Evolutionary conservation across 2,329 filamentous ascomycete species (phyloP).

Genomic region (Sclerotinia trifoliorum): DNA sequence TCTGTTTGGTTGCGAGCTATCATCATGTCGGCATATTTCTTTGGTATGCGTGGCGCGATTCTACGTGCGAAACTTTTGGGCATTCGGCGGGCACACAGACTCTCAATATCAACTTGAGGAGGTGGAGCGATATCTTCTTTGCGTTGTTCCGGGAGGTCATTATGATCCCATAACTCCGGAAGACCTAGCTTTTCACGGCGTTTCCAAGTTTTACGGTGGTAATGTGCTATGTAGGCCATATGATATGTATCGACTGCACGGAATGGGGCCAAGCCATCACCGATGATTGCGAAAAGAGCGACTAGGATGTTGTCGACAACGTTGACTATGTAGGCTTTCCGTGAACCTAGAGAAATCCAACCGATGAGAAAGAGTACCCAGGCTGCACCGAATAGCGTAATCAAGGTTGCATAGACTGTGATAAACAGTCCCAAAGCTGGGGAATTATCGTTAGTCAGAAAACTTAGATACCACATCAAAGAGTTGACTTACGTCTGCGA

Average conservation of each 20-base stretch:
- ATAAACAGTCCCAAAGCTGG: conserved; percentile 74
- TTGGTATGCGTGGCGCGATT: conserved; percentile 31
- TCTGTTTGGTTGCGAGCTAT: conserved; percentile 24
- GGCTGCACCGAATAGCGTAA: conserved; percentile 78
- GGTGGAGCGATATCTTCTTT: conserved; percentile 42
- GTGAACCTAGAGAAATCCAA: conserved; percentile 79
- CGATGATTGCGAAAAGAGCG: conserved; percentile 67
- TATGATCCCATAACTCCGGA: conserved; percentile 54
- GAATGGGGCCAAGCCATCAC: conserved; percentile 70
- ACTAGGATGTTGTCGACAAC: conserved; percentile 69
- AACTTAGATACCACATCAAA: background rate
- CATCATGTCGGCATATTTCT: conserved; percentile 30
- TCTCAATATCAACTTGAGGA: conserved; percentile 43
- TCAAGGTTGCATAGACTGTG: conserved; percentile 78
- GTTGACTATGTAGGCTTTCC: conserved; percentile 66
- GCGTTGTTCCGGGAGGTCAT: conserved; percentile 53
- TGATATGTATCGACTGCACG: conserved; percentile 81
- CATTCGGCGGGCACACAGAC: conserved; percentile 30
- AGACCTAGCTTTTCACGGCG: conserved; percentile 58
- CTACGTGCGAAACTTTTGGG: conserved; percentile 28
- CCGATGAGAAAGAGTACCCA: conserved; percentile 88
- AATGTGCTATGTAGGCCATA: conserved; percentile 78
- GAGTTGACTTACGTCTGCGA: conserved; percentile 54
- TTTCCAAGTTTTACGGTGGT: conserved; percentile 48
- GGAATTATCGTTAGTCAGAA: background rate